A percentile compares a stretch with the other conserved stretches of the same genome.
Conservation (phyloP, 2,329 filamentous ascomycete species). For the Claviceps sp. region DNA sequence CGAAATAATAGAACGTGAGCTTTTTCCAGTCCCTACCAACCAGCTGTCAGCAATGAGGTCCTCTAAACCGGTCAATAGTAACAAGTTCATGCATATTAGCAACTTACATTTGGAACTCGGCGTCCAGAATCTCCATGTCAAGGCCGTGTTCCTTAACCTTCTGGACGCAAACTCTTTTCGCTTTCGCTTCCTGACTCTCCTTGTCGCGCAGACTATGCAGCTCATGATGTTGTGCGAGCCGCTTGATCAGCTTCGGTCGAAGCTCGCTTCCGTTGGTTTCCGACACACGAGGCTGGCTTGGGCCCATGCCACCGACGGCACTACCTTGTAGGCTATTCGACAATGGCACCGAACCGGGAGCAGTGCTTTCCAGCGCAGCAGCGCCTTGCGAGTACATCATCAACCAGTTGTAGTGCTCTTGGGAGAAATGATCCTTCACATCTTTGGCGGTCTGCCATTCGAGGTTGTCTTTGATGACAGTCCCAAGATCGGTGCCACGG, state of each 20-base stretch:
- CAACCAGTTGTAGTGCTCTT: slow-evolving; percentile 95
- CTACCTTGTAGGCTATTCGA: slow-evolving; percentile 53
- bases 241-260: slow-evolving; percentile 94
- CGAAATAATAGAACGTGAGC: slow-evolving; percentile 97
- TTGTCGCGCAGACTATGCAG: slow-evolving; percentile 83
- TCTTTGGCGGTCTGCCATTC: slow-evolving; percentile 81
- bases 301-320: slow-evolving; percentile 66
- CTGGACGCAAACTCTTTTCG: slow-evolving; percentile 90
- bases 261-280: slow-evolving; percentile 62
- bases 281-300: slow-evolving; percentile 59
- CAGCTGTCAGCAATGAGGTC: slow-evolving; percentile 5
- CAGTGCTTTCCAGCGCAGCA: slow-evolving; percentile 45
- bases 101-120: slow-evolving; percentile 93
- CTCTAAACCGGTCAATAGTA: neutral
- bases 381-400: slow-evolving; percentile 95
- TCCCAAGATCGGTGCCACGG: slow-evolving; percentile 87
- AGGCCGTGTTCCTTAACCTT: slow-evolving; percentile 91
- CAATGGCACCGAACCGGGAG: slow-evolving; percentile 49
- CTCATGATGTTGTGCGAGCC: slow-evolving; percentile 83
- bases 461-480: slow-evolving; percentile 77
- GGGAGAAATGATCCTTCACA: slow-evolving; percentile 77
- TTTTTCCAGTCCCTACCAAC: slow-evolving; percentile 86
- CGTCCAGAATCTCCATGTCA: slow-evolving; percentile 97
- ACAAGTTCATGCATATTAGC: neutral
- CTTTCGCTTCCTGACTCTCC: slow-evolving; percentile 94